A percentile compares a stretch with the other conserved stretches of the same genome.
phyloP scores from a whole-genome alignment of 1,139 yeast species.

The Pichia inconspicua region DNA sequence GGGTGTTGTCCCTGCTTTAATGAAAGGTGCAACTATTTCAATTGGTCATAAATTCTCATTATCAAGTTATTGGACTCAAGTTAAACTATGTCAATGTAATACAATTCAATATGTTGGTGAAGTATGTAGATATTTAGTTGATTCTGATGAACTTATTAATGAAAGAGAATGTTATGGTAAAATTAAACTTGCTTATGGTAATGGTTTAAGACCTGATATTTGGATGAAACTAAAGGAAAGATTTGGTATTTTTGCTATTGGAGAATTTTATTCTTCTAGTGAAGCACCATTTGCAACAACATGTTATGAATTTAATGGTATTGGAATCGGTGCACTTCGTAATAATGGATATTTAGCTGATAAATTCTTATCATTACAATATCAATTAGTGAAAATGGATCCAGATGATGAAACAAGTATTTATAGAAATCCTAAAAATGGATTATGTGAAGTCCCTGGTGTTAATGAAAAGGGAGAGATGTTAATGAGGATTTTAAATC shows the following conservation, averaged over 20 bases:
- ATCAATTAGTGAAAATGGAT: conserved; percentile 64
- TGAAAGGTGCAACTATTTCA: conserved; percentile 62
- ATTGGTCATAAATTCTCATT: conserved; percentile 80
- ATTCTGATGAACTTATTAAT: conserved; percentile 50
- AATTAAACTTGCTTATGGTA: conserved; percentile 76
- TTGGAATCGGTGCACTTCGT: conserved; percentile 84
- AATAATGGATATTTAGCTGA: conserved; percentile 66
- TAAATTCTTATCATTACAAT: conserved; percentile 45
- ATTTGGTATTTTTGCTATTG: conserved; percentile 67
- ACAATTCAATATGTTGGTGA: conserved; percentile 94
- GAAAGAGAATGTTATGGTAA: conserved; percentile 48
- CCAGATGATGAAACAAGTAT: conserved; percentile 71
- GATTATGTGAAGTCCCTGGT: conserved; percentile 46
- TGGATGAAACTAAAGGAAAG: conserved; percentile 77
- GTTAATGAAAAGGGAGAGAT: conserved; percentile 80
- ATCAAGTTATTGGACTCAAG: conserved; percentile 87
- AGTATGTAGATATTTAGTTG: conserved; percentile 77
- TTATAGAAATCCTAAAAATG: conserved; percentile 57
- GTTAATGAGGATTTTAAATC: conserved; percentile 63
- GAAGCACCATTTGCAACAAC: conserved; percentile 93
- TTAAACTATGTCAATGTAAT: conserved; percentile 60
- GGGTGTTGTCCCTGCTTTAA: conserved; percentile 69
- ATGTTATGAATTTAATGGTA: conserved; percentile 67
- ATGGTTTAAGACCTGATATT: conserved; percentile 87
- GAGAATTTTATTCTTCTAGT: conserved; percentile 92